A percentile compares a stretch with the other conserved stretches of the same genome.
These are phyloP conservation scores for Myxozyma kluyveri DNA, from an alignment of 805 yeast genomes.

Conservation along the genomic window DNA sequence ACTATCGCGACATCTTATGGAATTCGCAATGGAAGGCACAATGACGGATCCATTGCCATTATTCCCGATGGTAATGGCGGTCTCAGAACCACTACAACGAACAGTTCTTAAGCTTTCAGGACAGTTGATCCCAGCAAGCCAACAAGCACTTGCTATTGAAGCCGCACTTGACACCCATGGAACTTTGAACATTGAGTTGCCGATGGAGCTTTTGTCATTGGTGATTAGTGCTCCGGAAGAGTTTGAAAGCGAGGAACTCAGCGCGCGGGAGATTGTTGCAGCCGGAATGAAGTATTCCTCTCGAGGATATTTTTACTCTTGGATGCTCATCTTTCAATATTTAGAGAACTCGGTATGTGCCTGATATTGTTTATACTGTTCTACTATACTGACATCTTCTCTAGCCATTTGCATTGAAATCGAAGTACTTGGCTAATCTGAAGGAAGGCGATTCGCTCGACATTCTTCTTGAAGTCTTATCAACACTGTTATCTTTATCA, in stretches of 20 bases:
- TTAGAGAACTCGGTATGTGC: constrained; percentile 52
- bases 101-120: constrained; percentile 42
- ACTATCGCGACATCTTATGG: constrained; percentile 22
- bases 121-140: constrained; percentile 43
- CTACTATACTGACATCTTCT: background rate
- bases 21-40: constrained; percentile 3
- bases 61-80: constrained; percentile 20
- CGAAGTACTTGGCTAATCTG: constrained; percentile 58
- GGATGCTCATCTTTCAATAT: constrained; percentile 61
- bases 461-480: constrained; percentile 52
- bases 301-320: constrained; percentile 57
- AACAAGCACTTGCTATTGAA: constrained; percentile 52
- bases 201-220: constrained; percentile 43
- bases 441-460: constrained; percentile 49
- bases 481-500: constrained; percentile 46
- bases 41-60: constrained; percentile 10
- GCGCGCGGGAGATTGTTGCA: constrained; percentile 2
- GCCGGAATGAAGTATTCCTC: constrained; percentile 12
- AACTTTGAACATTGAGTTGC: constrained; percentile 40
- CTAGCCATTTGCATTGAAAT: constrained; percentile 55
- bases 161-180: constrained; percentile 32
- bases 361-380: no score
- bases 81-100: constrained; percentile 40
- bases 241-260: constrained; percentile 2
- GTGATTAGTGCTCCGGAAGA: constrained; percentile 25